Conservation (phyloP, 2,329 filamentous ascomycete genomes). For the Beauveria brongniartii region DNA sequence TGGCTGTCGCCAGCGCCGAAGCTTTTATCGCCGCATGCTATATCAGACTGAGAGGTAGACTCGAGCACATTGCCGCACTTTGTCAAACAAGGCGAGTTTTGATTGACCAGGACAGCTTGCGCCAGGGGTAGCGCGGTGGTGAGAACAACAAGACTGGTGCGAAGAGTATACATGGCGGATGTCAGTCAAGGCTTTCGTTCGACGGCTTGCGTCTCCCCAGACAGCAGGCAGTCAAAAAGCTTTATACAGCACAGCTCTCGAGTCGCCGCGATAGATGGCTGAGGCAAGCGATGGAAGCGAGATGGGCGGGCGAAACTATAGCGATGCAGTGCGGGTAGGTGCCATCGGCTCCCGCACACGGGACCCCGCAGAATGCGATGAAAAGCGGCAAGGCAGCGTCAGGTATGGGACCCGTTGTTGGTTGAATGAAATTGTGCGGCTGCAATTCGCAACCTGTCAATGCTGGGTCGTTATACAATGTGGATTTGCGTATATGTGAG, state of each 20-base stretch:
- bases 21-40: slow-evolving; percentile 37
- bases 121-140: slow-evolving; percentile 16
- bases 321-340: background rate
- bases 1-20: slow-evolving; percentile 34
- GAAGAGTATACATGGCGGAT: slow-evolving; percentile 13
- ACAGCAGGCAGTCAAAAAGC: background rate
- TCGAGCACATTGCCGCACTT: slow-evolving; percentile 47
- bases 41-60: slow-evolving; percentile 35
- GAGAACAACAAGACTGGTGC: slow-evolving; percentile 16
- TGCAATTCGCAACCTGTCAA: background rate
- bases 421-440: background rate
- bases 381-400: background rate
- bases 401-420: slow-evolving; percentile 2
- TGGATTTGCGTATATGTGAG: background rate
- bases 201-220: background rate
- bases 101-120: slow-evolving; percentile 33
- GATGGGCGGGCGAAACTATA: background rate
- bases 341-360: background rate
- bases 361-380: background rate
- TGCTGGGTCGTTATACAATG: background rate
- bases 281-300: background rate
- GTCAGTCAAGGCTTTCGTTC: background rate
- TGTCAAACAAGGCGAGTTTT: slow-evolving; percentile 40
- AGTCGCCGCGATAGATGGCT: background rate
- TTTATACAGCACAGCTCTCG: background rate